These are phyloP conservation scores for Rhizophagus prolifer DNA, from an alignment of 192 early-diverging fungal genomes.

Conservation along the genomic window DNA sequence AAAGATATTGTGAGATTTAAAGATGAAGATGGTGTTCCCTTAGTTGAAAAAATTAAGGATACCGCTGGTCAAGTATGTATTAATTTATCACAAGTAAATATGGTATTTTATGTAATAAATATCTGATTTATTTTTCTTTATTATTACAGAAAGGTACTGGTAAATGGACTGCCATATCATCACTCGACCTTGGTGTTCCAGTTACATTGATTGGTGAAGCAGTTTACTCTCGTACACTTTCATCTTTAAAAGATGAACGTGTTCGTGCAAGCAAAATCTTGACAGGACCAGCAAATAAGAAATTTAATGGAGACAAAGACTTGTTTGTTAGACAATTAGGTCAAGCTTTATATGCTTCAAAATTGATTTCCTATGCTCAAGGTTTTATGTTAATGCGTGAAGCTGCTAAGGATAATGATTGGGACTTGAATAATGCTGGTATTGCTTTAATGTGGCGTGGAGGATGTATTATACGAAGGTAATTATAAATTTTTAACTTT, in stretches of 20 bases:
- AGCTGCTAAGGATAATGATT: conserved; percentile 86
- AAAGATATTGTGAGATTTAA: conserved; percentile 90
- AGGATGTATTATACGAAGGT: conserved; percentile 93
- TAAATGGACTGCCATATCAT: conserved; percentile 97
- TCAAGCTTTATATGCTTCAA: conserved; percentile 94
- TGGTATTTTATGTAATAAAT: conserved; percentile 4
- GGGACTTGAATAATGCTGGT: conserved; percentile 96
- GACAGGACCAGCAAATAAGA: conserved; percentile 62
- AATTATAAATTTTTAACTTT: neutral
- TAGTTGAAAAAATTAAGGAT: conserved; percentile 95
- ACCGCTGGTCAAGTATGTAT: conserved; percentile 80
- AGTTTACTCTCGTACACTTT: conserved; percentile 96
- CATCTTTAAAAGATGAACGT: conserved; percentile 96
- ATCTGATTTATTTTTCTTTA: conserved; percentile 18
- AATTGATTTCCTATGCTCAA: conserved; percentile 98
- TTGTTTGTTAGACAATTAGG: conserved; percentile 86
- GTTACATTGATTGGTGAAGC: conserved; percentile 98
- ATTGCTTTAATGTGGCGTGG: conserved; percentile 99
- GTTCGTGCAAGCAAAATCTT: conserved; percentile 85
- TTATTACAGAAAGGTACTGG: conserved; percentile 83
- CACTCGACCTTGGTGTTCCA: conserved; percentile 93
- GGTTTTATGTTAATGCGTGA: conserved; percentile 99
- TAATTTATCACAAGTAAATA: neutral
- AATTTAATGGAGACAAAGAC: conserved; percentile 85
- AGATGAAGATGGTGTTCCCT: conserved; percentile 81